Percentiles rank a stretch among this genome's conserved stretches.
Evolutionary conservation across 2,329 filamentous ascomycete genomes (phyloP).

Genomic region (Ceratocystis harringtonii): DNA sequence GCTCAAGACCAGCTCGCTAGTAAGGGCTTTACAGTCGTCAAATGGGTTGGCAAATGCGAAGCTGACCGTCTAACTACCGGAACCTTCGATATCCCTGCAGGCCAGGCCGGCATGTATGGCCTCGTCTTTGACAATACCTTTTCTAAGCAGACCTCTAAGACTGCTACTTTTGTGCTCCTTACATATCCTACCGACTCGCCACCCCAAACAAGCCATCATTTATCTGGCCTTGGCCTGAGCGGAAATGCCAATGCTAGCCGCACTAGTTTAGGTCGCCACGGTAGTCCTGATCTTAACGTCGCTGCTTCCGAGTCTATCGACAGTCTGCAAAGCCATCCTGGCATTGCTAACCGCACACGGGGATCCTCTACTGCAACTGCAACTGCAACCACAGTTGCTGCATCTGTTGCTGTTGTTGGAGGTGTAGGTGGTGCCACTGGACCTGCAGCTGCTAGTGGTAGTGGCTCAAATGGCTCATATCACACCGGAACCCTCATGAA

Average conservation of each 20-base stretch:
- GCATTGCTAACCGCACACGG: slow-evolving; percentile 25
- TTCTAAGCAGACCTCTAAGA: slow-evolving; percentile 88
- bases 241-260: slow-evolving; percentile 27
- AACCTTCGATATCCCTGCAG: slow-evolving; percentile 60
- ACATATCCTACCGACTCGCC: slow-evolving; percentile 77
- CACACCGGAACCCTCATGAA: slow-evolving; percentile 80
- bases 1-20: slow-evolving; percentile 48
- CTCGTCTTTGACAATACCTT: slow-evolving; percentile 98
- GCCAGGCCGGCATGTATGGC: slow-evolving; percentile 83
- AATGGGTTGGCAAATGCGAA: slow-evolving; percentile 91
- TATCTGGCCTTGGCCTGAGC: slow-evolving; percentile 38
- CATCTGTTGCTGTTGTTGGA: background rate
- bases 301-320: slow-evolving; percentile 42
- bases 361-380: slow-evolving; percentile 27
- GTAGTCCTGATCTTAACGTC: slow-evolving; percentile 32
- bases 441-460: too few species aligned
- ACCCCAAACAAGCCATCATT: slow-evolving; percentile 57
- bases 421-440: background rate
- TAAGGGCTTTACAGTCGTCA: slow-evolving; percentile 54
- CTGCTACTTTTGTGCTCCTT: slow-evolving; percentile 81
- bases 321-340: slow-evolving; percentile 41
- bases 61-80: slow-evolving; percentile 90
- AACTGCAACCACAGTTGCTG: background rate
- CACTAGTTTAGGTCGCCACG: slow-evolving; percentile 37
- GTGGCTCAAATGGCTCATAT: slow-evolving; percentile 34